Evolutionary conservation across 2,329 filamentous ascomycete genomes (phyloP), one percentile per base, ranked within the genome.

Genomic region (Coleophoma cylindrospora): DNA sequence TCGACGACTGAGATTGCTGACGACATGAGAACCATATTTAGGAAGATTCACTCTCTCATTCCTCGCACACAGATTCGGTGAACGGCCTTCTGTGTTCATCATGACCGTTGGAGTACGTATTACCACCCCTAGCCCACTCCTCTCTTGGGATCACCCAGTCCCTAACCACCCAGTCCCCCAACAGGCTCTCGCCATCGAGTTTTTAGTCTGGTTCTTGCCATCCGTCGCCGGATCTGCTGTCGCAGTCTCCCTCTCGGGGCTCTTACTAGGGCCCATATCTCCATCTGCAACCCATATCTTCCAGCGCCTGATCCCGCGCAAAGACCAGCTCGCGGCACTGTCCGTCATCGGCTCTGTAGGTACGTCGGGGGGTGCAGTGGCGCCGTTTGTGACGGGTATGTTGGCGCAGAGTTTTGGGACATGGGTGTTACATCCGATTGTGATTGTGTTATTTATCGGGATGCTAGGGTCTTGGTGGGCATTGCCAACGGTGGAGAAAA

Each of bases 231-330:
- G 82, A 5, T 76, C 85, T 53, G 80, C 83, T 22, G 81, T 86
- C 2, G 76, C 81, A 4, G 77, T 87, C 4, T 73, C 80, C 67
- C 68, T 92, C 17, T 75, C 91, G 12, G 89, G 89, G 12, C 67
- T 92, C 5, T 68, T 92, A 32, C 73, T 94, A 0, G 89, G 89
- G 0, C 88, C 89, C 0, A 75, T 94, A 7, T 92, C 89, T 59
- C 87, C 89, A 0, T 90, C 85, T 61, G 79, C 83, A 1, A 74
- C 79, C 5, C 77, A 79, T 0, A 73, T 87, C 4, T 82, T 88
- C 55, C 75, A 83, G 53, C 71, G 78, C 17, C 70, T 77, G 40
- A 72, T 89, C 62, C 78, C 75, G 11, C 70, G 76, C 8, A 68
- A 74, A 21, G 71, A 87, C 54, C 78, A 81, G 54, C 75, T 84